These are phyloP conservation scores for Hypoxylon perforatum DNA, from an alignment of 495 filamentous ascomycete genomes.

Conservation along the genomic window DNA sequence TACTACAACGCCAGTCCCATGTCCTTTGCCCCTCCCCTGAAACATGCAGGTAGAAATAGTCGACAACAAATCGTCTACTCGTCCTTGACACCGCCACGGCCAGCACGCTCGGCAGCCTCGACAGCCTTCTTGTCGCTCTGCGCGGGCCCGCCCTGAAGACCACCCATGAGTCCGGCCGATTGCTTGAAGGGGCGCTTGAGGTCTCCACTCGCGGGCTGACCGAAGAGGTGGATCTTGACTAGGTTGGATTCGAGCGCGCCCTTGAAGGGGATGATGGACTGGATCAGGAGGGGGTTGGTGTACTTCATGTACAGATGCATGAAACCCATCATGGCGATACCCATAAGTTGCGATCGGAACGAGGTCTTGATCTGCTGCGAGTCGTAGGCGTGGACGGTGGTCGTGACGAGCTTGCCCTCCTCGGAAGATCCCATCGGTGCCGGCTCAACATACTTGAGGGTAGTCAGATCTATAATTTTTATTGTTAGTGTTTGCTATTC, in stretches of 20 bases:
- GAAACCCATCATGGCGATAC: slow-evolving; percentile 95
- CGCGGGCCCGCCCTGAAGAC: slow-evolving; percentile 71
- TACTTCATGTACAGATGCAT: slow-evolving; percentile 99
- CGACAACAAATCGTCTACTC: slow-evolving; percentile 71
- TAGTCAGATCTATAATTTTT: slow-evolving; percentile 82
- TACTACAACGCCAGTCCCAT: slow-evolving; percentile 3
- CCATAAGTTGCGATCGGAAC: slow-evolving; percentile 91
- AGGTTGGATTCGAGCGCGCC: slow-evolving; percentile 92
- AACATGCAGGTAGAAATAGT: slow-evolving; percentile 3
- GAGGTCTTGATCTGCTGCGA: slow-evolving; percentile 80
- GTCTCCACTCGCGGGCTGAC: slow-evolving; percentile 89
- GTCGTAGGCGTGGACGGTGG: slow-evolving; percentile 95
- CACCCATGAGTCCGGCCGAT: slow-evolving; percentile 80
- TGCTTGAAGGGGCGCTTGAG: slow-evolving; percentile 96
- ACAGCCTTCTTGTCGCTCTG: slow-evolving; percentile 98
- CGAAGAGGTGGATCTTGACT: slow-evolving; percentile 92
- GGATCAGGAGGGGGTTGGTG: slow-evolving; percentile 98
- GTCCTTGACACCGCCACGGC: slow-evolving; percentile 88
- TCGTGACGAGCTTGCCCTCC: slow-evolving; percentile 93
- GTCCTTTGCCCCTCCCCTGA: slow-evolving; percentile 3
- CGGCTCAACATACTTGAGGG: slow-evolving; percentile 97
- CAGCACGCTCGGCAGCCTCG: slow-evolving; percentile 85
- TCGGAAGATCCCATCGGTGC: slow-evolving; percentile 90
- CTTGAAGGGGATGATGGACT: slow-evolving; percentile 98
- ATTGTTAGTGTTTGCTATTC: slow-evolving; percentile 22